phyloP scores from a whole-genome alignment of 1,284 basidiomycete genomes.

The Rhodotorula sp. region DNA sequence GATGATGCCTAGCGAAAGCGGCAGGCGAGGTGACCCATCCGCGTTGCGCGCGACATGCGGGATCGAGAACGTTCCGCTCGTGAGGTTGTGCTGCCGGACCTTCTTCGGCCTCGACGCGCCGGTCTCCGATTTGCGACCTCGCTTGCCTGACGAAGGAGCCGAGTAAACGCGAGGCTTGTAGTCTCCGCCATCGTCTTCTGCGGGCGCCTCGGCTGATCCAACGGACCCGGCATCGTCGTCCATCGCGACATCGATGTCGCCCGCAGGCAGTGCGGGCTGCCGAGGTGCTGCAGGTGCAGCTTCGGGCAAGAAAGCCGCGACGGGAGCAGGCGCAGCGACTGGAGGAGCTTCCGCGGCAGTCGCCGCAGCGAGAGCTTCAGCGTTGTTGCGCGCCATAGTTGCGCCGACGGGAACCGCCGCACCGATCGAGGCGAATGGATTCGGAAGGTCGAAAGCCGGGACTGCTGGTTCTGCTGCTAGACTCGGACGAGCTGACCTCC shows the following conservation, averaged over 20 bases:
- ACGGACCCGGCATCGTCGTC: slow-evolving; percentile 9
- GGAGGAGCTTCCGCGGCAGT: neutral
- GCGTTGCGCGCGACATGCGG: slow-evolving; percentile 69
- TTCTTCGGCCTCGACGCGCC: slow-evolving; percentile 60
- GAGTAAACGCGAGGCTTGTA: slow-evolving; percentile 12
- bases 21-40: slow-evolving; percentile 63
- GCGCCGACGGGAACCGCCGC: slow-evolving; percentile 22
- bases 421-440: slow-evolving; percentile 32
- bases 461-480: neutral
- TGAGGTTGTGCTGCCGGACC: slow-evolving; percentile 72
- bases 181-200: slow-evolving; percentile 19
- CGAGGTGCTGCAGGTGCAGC: neutral
- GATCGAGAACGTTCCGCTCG: slow-evolving; percentile 67
- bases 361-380: slow-evolving; percentile 18
- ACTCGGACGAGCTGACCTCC: neutral
- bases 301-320: neutral
- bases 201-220: neutral
- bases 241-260: neutral
- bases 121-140: slow-evolving; percentile 10
- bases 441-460: slow-evolving; percentile 21
- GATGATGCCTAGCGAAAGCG: slow-evolving; percentile 76
- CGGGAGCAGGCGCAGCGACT: neutral
- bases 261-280: neutral
- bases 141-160: neutral
- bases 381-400: slow-evolving; percentile 20